Base-by-base conservation (phyloP, 106 monocot species). In the Triglochin maritima region DNA sequence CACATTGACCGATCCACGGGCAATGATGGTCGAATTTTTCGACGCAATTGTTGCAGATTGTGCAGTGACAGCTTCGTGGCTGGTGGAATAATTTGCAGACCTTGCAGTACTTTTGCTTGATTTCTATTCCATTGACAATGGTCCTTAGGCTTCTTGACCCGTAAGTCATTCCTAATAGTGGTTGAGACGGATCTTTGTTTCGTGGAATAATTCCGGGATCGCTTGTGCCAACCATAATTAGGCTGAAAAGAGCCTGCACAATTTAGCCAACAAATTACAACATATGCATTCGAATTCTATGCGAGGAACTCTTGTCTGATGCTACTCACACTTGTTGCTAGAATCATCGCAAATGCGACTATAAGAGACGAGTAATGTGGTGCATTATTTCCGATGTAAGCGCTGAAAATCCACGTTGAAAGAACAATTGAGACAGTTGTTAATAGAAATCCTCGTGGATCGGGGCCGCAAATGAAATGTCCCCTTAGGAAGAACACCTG, bases 21-120 rank as follows among this genome's bases (percentile, higher is more conserved):
- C 87, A 84, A 54, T 84, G 87, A 49, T 88, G 87, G 55, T 88
- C 87, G 49, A 88, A 88, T 47, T 74, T 81, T 65, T 88, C 84
- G 0, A 88, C 84, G 17, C 87, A 82, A 42, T 86, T 86, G 72
- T 86, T 80, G 62, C 86, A 86, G 10, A 80, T 80, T 13, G 45
- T 43, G 59, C 86, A 86, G 44, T 86, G 86, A 55, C 68, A 80
- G 17, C 84, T 78, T 64, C 86, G 44, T 2, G 83, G 86, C 0
- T 80, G 80, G 1, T 77, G 71, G 44, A 75, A 75, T 8, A 86
- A 69, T 64, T 57, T 72, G 45, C 86, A 86, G 15, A 78, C 65
- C 46, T 67, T 83, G 72, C 83, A 86, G 50, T 83, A 83, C 47
- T 83, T 83, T 7, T 78, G 13, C 52, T 76, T 86, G 51, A 72